A percentile compares a stretch with the other conserved stretches of the same genome.
phyloP scores from a whole-genome alignment of 371 early-diverging fungal species.

The Nematocida ausubeli region DNA sequence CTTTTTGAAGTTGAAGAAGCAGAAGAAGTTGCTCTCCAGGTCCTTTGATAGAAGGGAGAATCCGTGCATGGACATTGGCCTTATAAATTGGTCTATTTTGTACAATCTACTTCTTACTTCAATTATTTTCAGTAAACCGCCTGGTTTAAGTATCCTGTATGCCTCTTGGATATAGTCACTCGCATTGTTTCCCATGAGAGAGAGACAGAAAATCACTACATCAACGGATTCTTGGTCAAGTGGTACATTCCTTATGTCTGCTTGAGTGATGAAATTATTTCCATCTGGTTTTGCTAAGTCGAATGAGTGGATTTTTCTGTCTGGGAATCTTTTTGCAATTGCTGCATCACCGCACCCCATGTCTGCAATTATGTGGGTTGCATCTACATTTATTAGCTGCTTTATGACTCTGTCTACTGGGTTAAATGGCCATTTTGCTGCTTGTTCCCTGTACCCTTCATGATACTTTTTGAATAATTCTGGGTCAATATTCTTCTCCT shows the following conservation, averaged over 20 bases:
- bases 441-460: slow-evolving; percentile 85
- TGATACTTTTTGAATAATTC: slow-evolving; percentile 74
- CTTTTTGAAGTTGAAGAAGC: slow-evolving; percentile 65
- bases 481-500: slow-evolving; percentile 51
- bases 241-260: slow-evolving; percentile 81
- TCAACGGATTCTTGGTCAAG: slow-evolving; percentile 74
- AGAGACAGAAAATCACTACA: slow-evolving; percentile 82
- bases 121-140: slow-evolving; percentile 69
- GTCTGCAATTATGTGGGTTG: slow-evolving; percentile 73
- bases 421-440: slow-evolving; percentile 86
- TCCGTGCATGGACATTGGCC: slow-evolving; percentile 59
- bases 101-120: slow-evolving; percentile 66
- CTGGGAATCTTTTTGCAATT: slow-evolving; percentile 72
- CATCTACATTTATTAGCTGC: slow-evolving; percentile 68
- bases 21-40: slow-evolving; percentile 64
- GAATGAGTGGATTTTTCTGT: slow-evolving; percentile 74
- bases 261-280: slow-evolving; percentile 73
- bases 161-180: slow-evolving; percentile 82
- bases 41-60: slow-evolving; percentile 60
- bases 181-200: slow-evolving; percentile 92
- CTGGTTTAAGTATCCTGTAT: slow-evolving; percentile 76
- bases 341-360: slow-evolving; percentile 94
- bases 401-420: slow-evolving; percentile 81
- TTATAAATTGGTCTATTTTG: slow-evolving; percentile 56
- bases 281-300: slow-evolving; percentile 81